phyloP scores from a whole-genome alignment of 177 flowering plant species.

The Telopea speciosissima region DNA sequence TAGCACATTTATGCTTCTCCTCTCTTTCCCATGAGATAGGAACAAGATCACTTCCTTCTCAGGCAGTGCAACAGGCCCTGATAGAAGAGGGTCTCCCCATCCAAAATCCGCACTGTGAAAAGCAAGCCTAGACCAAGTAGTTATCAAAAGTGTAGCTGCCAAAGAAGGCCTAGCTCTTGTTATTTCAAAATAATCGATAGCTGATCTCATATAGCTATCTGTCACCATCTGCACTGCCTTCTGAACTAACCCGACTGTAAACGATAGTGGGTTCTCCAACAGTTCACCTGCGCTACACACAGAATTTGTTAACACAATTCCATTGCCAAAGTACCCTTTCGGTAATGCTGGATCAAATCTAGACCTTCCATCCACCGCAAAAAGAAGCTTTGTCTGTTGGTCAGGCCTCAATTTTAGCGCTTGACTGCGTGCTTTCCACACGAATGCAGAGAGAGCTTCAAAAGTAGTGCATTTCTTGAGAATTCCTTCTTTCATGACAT shows the following conservation, averaged over 20 bases:
- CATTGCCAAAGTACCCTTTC: conserved; percentile 58
- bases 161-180: conserved; percentile 58
- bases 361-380: conserved; percentile 63
- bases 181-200: conserved; percentile 62
- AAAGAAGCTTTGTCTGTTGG: conserved; percentile 61
- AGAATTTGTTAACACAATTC: conserved; percentile 51
- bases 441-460: conserved; percentile 61
- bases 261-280: conserved; percentile 40
- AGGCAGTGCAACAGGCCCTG: conserved; percentile 60
- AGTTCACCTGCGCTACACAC: conserved; percentile 45
- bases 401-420: conserved; percentile 44
- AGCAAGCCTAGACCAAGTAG: conserved; percentile 59
- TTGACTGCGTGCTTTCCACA: conserved; percentile 51
- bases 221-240: conserved; percentile 47
- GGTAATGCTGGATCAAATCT: conserved; percentile 54
- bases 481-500: conserved; percentile 41
- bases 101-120: conserved; percentile 61
- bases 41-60: conserved; percentile 63
- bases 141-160: conserved; percentile 55
- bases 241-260: conserved; percentile 40
- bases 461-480: conserved; percentile 51
- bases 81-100: conserved; percentile 62
- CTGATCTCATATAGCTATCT: conserved; percentile 60
- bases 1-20: conserved; percentile 56
- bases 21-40: conserved; percentile 48